Base-by-base conservation (phyloP, 768 basidiomycete species). In the Mycena indigotica region DNA sequence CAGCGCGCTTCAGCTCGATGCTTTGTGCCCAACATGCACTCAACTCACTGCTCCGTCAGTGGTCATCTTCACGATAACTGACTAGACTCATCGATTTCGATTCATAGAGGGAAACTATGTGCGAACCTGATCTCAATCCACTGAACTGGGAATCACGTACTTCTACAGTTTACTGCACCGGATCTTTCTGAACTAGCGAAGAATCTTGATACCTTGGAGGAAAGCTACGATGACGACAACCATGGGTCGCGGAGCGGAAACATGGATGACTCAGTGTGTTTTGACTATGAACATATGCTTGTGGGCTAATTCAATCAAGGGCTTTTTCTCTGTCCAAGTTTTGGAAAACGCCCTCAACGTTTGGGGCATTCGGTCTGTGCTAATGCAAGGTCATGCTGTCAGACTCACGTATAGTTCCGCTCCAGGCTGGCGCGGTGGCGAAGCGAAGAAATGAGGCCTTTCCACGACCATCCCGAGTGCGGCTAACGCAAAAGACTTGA, bases 261-360 rank as follows among this genome's bases (percentile, higher is more conserved):
- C 67, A 92, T 95, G 89, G 94, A 97, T 64, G 94, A 95, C 70
- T 93, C 92, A 8, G 32, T 35, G 17, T 17, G n/a, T n/a, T n/a
- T n/a, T n/a, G n/a, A n/a, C n/a, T n/a, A n/a, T n/a, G n/a, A n/a
- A n/a, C n/a, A n/a, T n/a, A n/a, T n/a, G n/a, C n/a, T n/a, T 25
- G 94, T 61, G 8, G 25, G 46, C n/a, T 32, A 15, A n/a, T 13
- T 13, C 19, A 2, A 25, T 46, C 21, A 15, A 62, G 93, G 91
- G 92, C 1, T 97, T 93, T 71, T 97, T 97, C 73, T 95, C 94
- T 2, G 81, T 96, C 1, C 93, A 94, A 61, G 95, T 96, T 2
- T 70, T 96, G 17, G 91, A 94, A 64, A 82, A 86, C 54, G 95
- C 95, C 2, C 72, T 97, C 48, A 80, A 86, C 66, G 86, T 94